These are phyloP conservation scores for Auricularia heimuer DNA, from an alignment of 768 basidiomycete genomes.

Conservation along the genomic window DNA sequence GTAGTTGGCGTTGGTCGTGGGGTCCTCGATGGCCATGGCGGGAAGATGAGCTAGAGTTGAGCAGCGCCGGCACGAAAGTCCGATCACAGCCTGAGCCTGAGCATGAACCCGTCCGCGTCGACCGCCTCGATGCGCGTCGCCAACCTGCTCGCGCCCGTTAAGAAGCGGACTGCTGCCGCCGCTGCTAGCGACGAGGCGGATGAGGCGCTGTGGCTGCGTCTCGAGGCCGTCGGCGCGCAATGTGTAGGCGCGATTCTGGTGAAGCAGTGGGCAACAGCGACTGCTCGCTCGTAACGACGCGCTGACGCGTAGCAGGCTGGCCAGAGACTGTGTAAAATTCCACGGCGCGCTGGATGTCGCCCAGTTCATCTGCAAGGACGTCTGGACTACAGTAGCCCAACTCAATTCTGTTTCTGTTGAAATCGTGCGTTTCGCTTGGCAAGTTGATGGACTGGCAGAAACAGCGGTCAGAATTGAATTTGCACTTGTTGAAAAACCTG, in stretches of 20 bases:
- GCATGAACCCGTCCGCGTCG: slow-evolving; percentile 7
- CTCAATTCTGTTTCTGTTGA: no score
- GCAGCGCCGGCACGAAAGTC: background rate
- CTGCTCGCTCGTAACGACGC: background rate
- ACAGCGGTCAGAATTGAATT: no score
- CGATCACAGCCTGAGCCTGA: background rate
- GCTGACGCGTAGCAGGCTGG: slow-evolving; percentile 41
- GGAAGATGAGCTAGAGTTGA: background rate
- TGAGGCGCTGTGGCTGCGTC: slow-evolving; percentile 51
- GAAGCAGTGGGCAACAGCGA: slow-evolving; percentile 51
- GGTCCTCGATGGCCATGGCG: slow-evolving; percentile 29
- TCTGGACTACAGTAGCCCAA: slow-evolving; percentile 55
- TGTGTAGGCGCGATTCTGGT: slow-evolving; percentile 72
- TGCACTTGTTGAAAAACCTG: no score
- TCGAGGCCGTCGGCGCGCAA: slow-evolving; percentile 78
- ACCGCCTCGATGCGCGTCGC: slow-evolving; percentile 52
- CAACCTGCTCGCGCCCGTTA: slow-evolving; percentile 54
- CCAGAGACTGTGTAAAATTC: slow-evolving; percentile 65
- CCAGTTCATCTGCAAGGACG: slow-evolving; percentile 93
- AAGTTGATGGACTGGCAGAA: no score
- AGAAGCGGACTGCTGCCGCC: slow-evolving; percentile 12
- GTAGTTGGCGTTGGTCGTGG: slow-evolving; percentile 78
- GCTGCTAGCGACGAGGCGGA: slow-evolving; percentile 53
- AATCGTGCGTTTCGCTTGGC: no score
- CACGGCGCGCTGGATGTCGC: slow-evolving; percentile 79